Base-by-base conservation (phyloP, 805 yeast species). In the Zygotorulaspora florentina region DNA sequence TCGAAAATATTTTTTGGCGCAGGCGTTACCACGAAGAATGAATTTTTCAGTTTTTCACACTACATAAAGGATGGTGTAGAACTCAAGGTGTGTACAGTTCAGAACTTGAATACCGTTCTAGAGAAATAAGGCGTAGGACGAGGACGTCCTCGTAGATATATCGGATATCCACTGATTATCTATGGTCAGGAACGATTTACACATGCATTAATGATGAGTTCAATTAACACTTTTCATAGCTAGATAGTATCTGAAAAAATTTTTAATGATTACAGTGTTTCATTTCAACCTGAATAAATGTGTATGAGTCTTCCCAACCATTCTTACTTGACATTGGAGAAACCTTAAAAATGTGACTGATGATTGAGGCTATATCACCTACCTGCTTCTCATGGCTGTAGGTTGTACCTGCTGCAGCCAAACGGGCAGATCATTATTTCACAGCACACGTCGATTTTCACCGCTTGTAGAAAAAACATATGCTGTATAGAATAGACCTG, bases 191-290 rank as follows among this genome's bases (percentile, higher is more conserved):
- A 7, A 20, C 7, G 25, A 20, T 20, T 20, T 20, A 29, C 29
- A 35, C 29, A 30, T 35, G 17, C 36, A 35, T 26, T 11, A 29
- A 58, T 58, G 66, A 64, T 64, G 68, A 64, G 59, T 42, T 52
- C 51, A 54, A 46, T 42, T 47, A 56, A 61, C 64, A 56, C 64
- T 42, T 52, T 50, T 50, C 45, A 45, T 55, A 44, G 68, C 68
- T 64, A 64, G 68, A 64, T 64, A 64, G 68, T 64, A 64, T 62
- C 59, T 61, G 66, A 64, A 57, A 57, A 55, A 56, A 43, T 45
- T 36, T 54, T 50, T 59, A 15, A 56, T 62, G 67, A 60, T 63
- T 60, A 35, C 28, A 49, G 65, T 59, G 65, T 58, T 57, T 42
- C 52, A 45, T 49, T 40, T 49, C 57, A 54, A 45, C 25, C 25